A percentile compares a stretch with the other conserved stretches of the same genome.
Evolutionary conservation across 2,329 filamentous ascomycete genomes (phyloP).

Genomic region (Monilinia laxa): DNA sequence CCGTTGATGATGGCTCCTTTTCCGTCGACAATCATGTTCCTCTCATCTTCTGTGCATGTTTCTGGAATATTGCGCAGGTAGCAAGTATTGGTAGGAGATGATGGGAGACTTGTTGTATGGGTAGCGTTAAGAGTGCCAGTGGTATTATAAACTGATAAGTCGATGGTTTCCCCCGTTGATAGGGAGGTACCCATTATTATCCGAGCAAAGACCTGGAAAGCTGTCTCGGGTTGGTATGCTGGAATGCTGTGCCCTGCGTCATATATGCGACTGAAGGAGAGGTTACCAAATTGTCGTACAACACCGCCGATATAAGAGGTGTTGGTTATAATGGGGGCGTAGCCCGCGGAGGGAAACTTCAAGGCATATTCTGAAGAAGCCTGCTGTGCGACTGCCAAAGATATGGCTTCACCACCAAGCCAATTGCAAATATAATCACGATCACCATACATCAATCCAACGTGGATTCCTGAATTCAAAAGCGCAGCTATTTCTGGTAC

Average conservation of each 20-base stretch:
- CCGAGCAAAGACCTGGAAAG: constrained; percentile 57
- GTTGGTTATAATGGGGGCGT: constrained; percentile 70
- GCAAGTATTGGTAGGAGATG: constrained; percentile 54
- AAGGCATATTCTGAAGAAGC: constrained; percentile 49
- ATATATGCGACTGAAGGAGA: constrained; percentile 66
- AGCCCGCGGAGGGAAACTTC: constrained; percentile 65
- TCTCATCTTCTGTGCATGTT: constrained; percentile 55
- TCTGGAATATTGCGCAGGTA: constrained; percentile 57
- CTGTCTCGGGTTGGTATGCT: constrained; percentile 55
- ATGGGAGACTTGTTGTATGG: constrained; percentile 53
- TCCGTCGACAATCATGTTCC: constrained; percentile 48
- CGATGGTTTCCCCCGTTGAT: constrained; percentile 51
- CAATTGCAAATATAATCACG: constrained; percentile 65
- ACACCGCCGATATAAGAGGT: constrained; percentile 66
- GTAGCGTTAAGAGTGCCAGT: constrained; percentile 58
- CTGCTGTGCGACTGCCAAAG: constrained; percentile 57
- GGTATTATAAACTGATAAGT: constrained; percentile 55
- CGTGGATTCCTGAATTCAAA: constrained; percentile 60
- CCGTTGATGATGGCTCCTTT: constrained; percentile 61
- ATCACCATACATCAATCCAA: constrained; percentile 71
- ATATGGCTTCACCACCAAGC: constrained; percentile 74
- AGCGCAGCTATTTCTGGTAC: constrained; percentile 59
- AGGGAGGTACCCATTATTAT: constrained; percentile 54
- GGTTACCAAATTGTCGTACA: constrained; percentile 74
- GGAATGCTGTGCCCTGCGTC: constrained; percentile 65